Conservation (phyloP, 1,139 yeast species). For the Protomyces gravidus region DNA sequence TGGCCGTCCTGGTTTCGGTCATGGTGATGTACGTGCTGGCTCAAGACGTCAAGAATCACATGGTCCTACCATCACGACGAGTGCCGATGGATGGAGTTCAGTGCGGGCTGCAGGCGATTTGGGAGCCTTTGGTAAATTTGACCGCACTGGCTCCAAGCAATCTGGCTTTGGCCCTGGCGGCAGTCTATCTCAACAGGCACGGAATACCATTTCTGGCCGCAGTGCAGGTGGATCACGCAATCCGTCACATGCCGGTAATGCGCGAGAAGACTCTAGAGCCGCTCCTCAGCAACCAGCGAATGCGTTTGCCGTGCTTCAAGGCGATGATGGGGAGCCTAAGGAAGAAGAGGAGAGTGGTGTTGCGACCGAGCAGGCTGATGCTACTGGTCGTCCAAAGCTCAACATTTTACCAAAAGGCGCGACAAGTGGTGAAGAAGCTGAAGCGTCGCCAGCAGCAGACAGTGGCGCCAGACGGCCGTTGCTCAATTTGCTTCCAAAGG, state of each 20-base stretch:
- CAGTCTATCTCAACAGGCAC: conserved; percentile 14
- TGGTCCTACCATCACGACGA: conserved; percentile 29
- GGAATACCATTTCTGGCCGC: background rate
- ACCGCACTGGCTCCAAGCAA: conserved; percentile 15
- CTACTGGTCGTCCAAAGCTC: conserved; percentile 15
- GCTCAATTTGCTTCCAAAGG: conserved; percentile 22
- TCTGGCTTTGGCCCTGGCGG: conserved; percentile 23
- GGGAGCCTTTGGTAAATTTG: conserved; percentile 29
- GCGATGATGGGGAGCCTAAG: conserved; percentile 17
- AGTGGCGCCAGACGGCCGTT: conserved; percentile 10
- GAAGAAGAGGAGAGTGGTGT: background rate
- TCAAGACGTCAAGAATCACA: conserved; percentile 31
- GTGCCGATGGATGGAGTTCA: conserved; percentile 25
- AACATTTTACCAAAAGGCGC: conserved; percentile 24
- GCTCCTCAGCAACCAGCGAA: conserved; percentile 12
- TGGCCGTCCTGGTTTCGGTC: conserved; percentile 29
- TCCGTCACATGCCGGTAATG: conserved; percentile 17
- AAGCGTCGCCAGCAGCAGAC: background rate
- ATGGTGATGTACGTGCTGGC: conserved; percentile 29
- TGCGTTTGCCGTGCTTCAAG: conserved; percentile 23
- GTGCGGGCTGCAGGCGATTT: conserved; percentile 37
- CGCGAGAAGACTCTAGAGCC: conserved; percentile 13
- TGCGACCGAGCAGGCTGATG: conserved; percentile 1
- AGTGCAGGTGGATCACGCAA: conserved; percentile 16
- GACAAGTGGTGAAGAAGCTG: conserved; percentile 8